These are phyloP conservation scores for Protomyces inundatus DNA, from an alignment of 1,139 yeast genomes.

Conservation along the genomic window DNA sequence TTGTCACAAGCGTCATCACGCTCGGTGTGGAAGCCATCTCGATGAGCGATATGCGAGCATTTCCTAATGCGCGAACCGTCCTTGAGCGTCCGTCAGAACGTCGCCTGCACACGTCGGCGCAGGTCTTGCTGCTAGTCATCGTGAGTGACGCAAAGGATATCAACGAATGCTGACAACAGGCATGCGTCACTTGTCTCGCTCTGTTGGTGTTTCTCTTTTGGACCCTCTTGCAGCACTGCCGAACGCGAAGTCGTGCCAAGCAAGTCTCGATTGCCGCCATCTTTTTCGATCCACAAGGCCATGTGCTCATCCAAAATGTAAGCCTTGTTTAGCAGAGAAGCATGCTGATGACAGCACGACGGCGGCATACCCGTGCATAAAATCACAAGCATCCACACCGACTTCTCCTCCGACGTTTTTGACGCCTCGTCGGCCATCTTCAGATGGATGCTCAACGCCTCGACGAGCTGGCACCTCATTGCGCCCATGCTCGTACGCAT, in stretches of 20 bases:
- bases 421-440: conserved; percentile 7
- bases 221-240: neutral
- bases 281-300: conserved; percentile 12
- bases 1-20: conserved; percentile 2
- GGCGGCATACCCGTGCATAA: conserved; percentile 16
- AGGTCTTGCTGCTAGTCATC: neutral
- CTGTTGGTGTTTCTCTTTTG: neutral
- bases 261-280: conserved; percentile 18
- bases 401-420: conserved; percentile 7
- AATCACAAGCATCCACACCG: conserved; percentile 7
- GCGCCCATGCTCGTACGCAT: conserved; percentile 1
- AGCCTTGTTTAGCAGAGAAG: neutral
- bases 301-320: conserved; percentile 5
- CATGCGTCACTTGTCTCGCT: conserved; percentile 8
- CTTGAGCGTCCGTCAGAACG: neutral
- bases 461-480: conserved; percentile 12
- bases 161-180: neutral
- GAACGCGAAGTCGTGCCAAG: conserved; percentile 11
- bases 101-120: neutral
- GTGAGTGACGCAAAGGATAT: neutral
- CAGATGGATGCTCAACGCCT: conserved; percentile 21
- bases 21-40: conserved; percentile 22
- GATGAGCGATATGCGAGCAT: conserved; percentile 7
- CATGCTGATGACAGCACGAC: neutral
- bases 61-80: neutral